phyloP scores from a whole-genome alignment of 2,329 filamentous ascomycete species.

The Neospermospora avenae region DNA sequence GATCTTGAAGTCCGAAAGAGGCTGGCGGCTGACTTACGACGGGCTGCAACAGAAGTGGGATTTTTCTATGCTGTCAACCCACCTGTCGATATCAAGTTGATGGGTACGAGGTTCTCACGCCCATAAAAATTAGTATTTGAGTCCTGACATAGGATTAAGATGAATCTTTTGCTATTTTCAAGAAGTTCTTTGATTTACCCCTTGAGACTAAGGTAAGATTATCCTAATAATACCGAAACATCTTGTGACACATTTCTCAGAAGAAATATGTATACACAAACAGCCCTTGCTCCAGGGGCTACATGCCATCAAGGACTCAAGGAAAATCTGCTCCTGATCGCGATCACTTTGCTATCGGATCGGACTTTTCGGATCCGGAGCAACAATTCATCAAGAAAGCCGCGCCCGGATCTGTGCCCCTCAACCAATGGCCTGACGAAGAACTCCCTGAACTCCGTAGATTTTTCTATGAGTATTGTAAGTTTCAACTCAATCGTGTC shows the following conservation, averaged over 20 bases:
- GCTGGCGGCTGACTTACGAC: not conserved
- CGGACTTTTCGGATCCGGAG: conserved; percentile 2
- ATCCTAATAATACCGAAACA: not conserved
- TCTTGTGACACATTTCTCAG: not conserved
- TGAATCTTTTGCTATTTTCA: not conserved
- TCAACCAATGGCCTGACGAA: conserved; percentile 10
- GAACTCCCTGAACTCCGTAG: conserved; percentile 7
- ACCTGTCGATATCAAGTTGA: not conserved
- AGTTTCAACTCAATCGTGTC: not conserved
- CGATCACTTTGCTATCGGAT: not conserved
- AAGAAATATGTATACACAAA: conserved; percentile 1
- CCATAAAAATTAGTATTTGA: not conserved
- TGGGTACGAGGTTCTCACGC: not conserved
- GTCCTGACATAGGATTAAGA: not conserved
- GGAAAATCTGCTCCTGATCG: conserved; percentile 4
- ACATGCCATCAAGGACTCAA: not conserved
- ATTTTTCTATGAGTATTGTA: conserved; percentile 6
- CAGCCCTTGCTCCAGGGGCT: not conserved
- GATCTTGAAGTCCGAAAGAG: conserved; percentile 6
- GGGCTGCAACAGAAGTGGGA: conserved; percentile 3
- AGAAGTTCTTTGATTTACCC: conserved; percentile 7
- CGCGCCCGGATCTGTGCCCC: not conserved
- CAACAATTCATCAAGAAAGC: conserved; percentile 2
- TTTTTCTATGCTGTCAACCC: conserved; percentile 6
- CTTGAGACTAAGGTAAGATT: conserved; percentile 1